phyloP scores from a whole-genome alignment of 345 rosid species.

The Heritiera littoralis region DNA sequence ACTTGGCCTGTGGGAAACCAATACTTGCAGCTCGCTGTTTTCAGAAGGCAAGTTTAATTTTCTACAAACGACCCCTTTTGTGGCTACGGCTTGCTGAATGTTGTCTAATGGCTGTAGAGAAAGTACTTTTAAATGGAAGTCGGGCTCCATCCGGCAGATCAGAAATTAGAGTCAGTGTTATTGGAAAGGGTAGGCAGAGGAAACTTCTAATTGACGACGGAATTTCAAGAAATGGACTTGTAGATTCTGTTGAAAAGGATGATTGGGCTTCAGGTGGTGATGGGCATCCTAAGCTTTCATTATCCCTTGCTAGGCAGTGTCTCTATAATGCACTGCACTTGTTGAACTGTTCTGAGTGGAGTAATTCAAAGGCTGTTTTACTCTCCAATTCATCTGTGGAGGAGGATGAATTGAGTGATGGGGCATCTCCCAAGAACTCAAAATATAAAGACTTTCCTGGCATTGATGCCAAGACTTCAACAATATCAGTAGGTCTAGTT shows the following conservation, averaged over 20 bases:
- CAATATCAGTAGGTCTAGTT: conserved; percentile 38
- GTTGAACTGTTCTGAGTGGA: conserved; percentile 49
- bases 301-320: conserved; percentile 79
- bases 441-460: conserved; percentile 44
- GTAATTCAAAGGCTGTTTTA: conserved; percentile 40
- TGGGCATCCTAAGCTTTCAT: conserved; percentile 68
- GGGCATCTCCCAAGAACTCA: conserved; percentile 30
- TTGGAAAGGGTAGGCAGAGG: conserved; percentile 97
- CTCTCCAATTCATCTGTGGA: conserved; percentile 45
- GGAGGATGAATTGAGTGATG: conserved; percentile 51
- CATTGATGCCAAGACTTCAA: conserved; percentile 43
- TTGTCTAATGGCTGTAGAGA: conserved; percentile 79
- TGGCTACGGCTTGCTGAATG: conserved; percentile 99
- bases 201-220: conserved; percentile 62
- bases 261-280: conserved; percentile 38
- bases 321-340: conserved; percentile 75
- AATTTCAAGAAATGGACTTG: conserved; percentile 41
- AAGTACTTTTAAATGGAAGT: conserved; percentile 56
- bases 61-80: conserved; percentile 66
- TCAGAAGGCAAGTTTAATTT: conserved; percentile 69
- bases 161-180: conserved; percentile 56
- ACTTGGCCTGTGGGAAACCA: conserved; percentile 87
- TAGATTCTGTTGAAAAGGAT: conserved; percentile 39
- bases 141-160: conserved; percentile 45
- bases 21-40: conserved; percentile 85